phyloP scores from a whole-genome alignment of 495 filamentous ascomycete species.

The Talaromyces ruber region DNA sequence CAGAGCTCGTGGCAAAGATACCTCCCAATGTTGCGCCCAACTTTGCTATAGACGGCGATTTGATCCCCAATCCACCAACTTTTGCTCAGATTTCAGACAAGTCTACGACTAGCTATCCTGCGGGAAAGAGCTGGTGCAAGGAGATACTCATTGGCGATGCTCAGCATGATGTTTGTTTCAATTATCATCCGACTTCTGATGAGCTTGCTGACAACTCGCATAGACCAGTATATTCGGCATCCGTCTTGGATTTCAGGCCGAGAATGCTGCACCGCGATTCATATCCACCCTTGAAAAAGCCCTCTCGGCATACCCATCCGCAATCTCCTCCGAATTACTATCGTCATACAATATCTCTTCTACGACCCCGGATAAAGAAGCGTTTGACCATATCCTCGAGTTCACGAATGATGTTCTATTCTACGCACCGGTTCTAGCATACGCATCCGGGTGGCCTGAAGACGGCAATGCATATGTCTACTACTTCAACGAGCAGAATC shows the following conservation, averaged over 20 bases:
- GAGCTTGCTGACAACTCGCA: not conserved
- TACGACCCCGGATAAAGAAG: slow-evolving; percentile 21
- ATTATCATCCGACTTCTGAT: not conserved
- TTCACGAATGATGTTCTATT: slow-evolving; percentile 31
- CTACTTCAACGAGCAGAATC: slow-evolving; percentile 41
- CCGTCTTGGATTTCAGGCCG: slow-evolving; percentile 15
- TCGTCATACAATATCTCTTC: slow-evolving; percentile 20
- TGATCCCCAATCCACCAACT: slow-evolving; percentile 19
- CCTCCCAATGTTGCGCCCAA: slow-evolving; percentile 16
- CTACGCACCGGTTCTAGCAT: slow-evolving; percentile 25
- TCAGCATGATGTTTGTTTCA: slow-evolving; percentile 27
- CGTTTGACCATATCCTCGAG: slow-evolving; percentile 21
- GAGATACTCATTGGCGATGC: slow-evolving; percentile 35
- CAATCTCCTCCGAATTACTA: slow-evolving; percentile 17
- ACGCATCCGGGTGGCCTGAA: slow-evolving; percentile 20
- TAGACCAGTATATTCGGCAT: slow-evolving; percentile 21
- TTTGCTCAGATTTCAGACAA: slow-evolving; percentile 14
- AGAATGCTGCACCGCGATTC: slow-evolving; percentile 23
- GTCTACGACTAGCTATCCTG: slow-evolving; percentile 12
- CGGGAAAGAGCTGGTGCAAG: slow-evolving; percentile 24
- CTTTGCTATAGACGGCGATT: slow-evolving; percentile 27
- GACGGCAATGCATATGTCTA: slow-evolving; percentile 33
- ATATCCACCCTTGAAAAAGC: slow-evolving; percentile 14
- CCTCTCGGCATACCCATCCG: slow-evolving; percentile 11
- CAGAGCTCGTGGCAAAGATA: slow-evolving; percentile 23